Evolutionary conservation across 2,329 filamentous ascomycete species (phyloP).

Genomic region (Ramularia collo-cygni): DNA sequence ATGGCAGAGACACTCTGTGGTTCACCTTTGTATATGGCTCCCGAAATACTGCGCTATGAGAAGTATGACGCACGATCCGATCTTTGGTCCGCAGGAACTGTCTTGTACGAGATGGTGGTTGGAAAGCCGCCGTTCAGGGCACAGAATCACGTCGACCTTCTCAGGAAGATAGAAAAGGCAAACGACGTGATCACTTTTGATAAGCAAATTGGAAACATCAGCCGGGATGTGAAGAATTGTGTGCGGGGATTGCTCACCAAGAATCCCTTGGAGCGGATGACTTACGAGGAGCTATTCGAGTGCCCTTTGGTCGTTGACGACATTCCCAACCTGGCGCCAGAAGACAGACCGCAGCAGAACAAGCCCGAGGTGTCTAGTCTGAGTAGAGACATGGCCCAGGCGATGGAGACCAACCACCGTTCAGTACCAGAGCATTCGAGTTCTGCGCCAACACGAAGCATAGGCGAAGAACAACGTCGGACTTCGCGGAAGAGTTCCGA

Average conservation of each 20-base stretch:
- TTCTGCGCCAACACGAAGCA: constrained; percentile 13
- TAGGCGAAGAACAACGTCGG: constrained; percentile 15
- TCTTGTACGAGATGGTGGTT: constrained; percentile 90
- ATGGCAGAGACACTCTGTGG: constrained; percentile 94
- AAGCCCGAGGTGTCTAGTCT: constrained; percentile 24
- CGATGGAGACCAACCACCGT: constrained; percentile 19
- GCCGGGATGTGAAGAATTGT: constrained; percentile 68
- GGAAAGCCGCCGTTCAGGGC: constrained; percentile 87
- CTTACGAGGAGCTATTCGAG: constrained; percentile 78
- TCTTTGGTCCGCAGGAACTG: constrained; percentile 94
- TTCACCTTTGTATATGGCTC: constrained; percentile 96
- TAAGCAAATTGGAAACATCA: constrained; percentile 46
- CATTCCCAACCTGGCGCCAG: constrained; percentile 27
- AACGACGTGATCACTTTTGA: constrained; percentile 77
- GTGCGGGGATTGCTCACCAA: constrained; percentile 77
- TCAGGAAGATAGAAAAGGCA: constrained; percentile 83
- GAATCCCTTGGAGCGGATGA: constrained; percentile 76
- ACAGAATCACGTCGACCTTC: constrained; percentile 86
- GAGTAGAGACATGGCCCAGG: constrained; percentile 26
- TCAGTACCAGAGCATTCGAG: constrained; percentile 11
- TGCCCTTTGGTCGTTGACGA: constrained; percentile 40
- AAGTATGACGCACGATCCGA: constrained; percentile 97
- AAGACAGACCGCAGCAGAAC: constrained; percentile 26
- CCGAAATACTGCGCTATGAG: constrained; percentile 93
- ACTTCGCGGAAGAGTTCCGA: constrained; percentile 23